A percentile compares a stretch with the other conserved stretches of the same genome.
Conservation (phyloP, 108 stramenopile genomes). For the Stephanodiscus triporus region DNA sequence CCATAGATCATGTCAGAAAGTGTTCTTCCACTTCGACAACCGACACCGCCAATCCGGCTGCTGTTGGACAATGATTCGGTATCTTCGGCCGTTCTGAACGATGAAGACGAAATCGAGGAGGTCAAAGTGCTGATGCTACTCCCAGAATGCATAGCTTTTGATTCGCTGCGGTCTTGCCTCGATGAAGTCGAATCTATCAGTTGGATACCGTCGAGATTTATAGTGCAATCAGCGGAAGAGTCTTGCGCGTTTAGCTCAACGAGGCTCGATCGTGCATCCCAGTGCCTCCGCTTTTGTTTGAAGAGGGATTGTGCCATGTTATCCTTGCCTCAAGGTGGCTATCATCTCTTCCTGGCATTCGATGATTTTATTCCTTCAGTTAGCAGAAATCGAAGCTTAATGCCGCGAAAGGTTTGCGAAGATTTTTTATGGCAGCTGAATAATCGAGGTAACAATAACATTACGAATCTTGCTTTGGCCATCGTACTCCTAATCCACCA, state of each 20-base stretch:
- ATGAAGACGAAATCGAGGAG: background rate
- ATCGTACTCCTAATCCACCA: too few relatives aligned
- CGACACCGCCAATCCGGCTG: conserved; percentile 7
- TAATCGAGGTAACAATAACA: too few relatives aligned
- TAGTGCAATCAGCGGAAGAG: conserved; percentile 1
- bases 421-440: too few relatives aligned
- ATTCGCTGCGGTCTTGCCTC: background rate
- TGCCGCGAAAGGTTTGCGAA: too few relatives aligned
- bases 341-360: background rate
- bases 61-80: conserved; percentile 16
- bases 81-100: conserved; percentile 16
- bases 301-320: background rate
- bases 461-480: too few relatives aligned
- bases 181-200: background rate
- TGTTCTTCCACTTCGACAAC: conserved; percentile 7
- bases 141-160: background rate
- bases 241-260: background rate
- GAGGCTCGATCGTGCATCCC: conserved; percentile 1
- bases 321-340: background rate
- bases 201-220: conserved; percentile 7
- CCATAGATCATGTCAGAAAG: background rate
- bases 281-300: background rate
- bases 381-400: too few relatives aligned
- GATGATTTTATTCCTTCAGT: background rate
- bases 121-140: background rate